Evolutionary conservation across 495 filamentous ascomycete genomes (phyloP).

Genomic region (Letharia columbiana): DNA sequence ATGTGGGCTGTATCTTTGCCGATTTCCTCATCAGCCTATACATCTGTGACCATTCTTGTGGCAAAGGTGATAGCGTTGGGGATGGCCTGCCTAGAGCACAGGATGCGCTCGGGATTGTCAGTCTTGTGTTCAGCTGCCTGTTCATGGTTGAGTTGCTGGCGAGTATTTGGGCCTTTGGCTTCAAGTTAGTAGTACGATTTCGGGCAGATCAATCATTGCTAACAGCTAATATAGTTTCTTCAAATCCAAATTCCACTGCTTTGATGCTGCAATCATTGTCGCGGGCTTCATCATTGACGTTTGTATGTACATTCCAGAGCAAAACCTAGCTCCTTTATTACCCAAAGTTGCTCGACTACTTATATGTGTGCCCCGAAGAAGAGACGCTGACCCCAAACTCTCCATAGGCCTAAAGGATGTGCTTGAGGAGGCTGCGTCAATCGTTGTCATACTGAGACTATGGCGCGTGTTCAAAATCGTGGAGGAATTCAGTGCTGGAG

Average conservation of each 20-base stretch:
- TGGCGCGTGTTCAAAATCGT: conserved; percentile 64
- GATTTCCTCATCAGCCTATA: conserved; percentile 55
- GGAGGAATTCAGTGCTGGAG: conserved; percentile 53
- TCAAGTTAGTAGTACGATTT: conserved; percentile 33
- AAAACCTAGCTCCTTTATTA: not conserved
- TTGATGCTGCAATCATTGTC: conserved; percentile 56
- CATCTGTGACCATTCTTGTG: conserved; percentile 45
- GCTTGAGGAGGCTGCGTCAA: conserved; percentile 51
- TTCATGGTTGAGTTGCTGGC: conserved; percentile 53
- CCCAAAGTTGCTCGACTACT: not conserved
- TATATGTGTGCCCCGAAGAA: not conserved
- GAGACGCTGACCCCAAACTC: not conserved
- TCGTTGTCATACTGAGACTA: conserved; percentile 54
- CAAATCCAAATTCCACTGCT: conserved; percentile 49
- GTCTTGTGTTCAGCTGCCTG: conserved; percentile 48
- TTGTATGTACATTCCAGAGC: not conserved
- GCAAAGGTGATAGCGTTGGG: conserved; percentile 25
- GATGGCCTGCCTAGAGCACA: conserved; percentile 32
- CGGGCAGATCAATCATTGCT: not conserved
- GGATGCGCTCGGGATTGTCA: conserved; percentile 36
- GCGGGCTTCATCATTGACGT: conserved; percentile 53
- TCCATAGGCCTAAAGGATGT: conserved; percentile 40
- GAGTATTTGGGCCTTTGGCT: conserved; percentile 49
- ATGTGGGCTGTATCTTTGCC: conserved; percentile 51
- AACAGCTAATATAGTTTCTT: conserved; percentile 43